phyloP scores from a whole-genome alignment of 1,139 yeast genomes.

The Diutina ranongensis region DNA sequence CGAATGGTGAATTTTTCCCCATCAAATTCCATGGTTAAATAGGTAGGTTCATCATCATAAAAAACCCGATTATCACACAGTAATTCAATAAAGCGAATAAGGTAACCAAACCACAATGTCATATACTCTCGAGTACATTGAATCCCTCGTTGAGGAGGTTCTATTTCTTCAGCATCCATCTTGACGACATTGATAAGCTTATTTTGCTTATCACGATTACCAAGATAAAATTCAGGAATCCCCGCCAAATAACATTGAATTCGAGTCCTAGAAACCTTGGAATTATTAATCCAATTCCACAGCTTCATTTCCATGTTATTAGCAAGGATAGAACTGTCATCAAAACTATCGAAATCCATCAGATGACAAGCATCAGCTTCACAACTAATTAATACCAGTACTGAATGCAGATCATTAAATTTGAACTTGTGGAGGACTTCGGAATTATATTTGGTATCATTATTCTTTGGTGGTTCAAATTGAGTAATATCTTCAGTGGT shows the following conservation, averaged over 20 bases:
- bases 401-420: background rate
- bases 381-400: background rate
- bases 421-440: background rate
- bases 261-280: background rate
- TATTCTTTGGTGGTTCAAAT: background rate
- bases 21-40: too few relatives aligned
- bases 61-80: too few relatives aligned
- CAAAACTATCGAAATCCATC: background rate
- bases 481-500: background rate
- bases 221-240: background rate
- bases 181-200: background rate
- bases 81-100: background rate
- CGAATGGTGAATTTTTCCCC: too few relatives aligned
- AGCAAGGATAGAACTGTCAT: background rate
- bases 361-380: conserved; percentile 1
- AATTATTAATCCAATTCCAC: background rate
- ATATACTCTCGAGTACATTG: background rate
- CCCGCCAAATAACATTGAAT: conserved; percentile 2
- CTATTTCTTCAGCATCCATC: background rate
- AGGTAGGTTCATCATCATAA: too few relatives aligned
- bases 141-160: background rate
- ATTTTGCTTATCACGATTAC: background rate
- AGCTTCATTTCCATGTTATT: background rate
- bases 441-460: conserved; percentile 1
- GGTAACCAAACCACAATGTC: background rate